Conservation (phyloP, 768 basidiomycete species). For the Kondoa malvinella region DNA sequence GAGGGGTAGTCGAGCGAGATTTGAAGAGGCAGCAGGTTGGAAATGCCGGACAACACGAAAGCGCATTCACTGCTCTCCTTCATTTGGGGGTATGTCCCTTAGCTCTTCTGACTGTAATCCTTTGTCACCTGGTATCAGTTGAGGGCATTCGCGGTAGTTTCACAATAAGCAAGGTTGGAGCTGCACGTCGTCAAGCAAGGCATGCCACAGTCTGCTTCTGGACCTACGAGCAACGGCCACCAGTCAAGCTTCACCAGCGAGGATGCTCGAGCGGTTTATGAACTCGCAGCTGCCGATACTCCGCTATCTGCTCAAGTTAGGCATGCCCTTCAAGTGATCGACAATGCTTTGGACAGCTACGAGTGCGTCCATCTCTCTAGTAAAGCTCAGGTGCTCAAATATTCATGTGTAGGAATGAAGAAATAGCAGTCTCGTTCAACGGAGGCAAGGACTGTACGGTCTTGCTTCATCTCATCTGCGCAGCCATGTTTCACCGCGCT, state of each 20-base stretch:
- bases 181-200: no score
- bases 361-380: slow-evolving; percentile 45
- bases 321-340: slow-evolving; percentile 68
- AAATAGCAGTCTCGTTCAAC: slow-evolving; percentile 77
- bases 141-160: no score
- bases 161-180: no score
- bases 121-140: no score
- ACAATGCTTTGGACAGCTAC: slow-evolving; percentile 54
- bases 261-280: slow-evolving; percentile 18
- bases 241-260: slow-evolving; percentile 11
- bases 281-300: not conserved
- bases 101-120: no score
- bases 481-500: slow-evolving; percentile 44
- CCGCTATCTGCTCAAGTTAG: slow-evolving; percentile 36
- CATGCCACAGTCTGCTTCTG: not conserved
- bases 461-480: slow-evolving; percentile 74
- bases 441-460: slow-evolving; percentile 98
- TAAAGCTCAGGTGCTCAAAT: not conserved
- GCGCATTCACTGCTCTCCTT: not conserved
- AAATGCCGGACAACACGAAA: not conserved
- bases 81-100: not conserved
- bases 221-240: not conserved
- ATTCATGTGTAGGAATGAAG: slow-evolving; percentile 36
- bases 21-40: no score
- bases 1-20: no score